Percentiles rank a stretch among this genome's conserved stretches.
Conservation (phyloP, 1,284 basidiomycete species). For the Boletus holoroseus region DNA sequence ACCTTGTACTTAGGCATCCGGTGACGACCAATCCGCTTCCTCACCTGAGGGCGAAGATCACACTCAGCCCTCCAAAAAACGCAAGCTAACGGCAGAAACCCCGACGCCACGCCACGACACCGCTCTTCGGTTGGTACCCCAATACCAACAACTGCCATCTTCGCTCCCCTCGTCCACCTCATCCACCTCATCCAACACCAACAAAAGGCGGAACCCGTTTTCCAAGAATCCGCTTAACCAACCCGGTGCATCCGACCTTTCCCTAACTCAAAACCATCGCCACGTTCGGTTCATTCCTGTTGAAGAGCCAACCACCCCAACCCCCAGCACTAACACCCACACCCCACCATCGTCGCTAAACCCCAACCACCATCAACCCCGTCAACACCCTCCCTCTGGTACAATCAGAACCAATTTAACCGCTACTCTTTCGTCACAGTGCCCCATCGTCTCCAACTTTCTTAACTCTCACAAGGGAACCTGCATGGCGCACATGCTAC, state of each 20-base stretch:
- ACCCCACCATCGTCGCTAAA: not conserved
- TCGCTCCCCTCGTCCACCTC: too few species aligned
- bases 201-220: not conserved
- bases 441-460: not conserved
- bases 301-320: not conserved
- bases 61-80: not conserved
- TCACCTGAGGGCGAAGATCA: not conserved
- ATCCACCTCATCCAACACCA: not conserved
- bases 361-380: not conserved
- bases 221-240: not conserved
- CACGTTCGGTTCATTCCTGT: not conserved
- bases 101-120: not conserved
- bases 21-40: not conserved
- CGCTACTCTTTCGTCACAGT: not conserved
- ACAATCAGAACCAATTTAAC: not conserved
- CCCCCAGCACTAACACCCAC: not conserved
- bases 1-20: not conserved
- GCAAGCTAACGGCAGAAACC: not conserved
- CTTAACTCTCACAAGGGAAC: not conserved
- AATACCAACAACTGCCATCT: not conserved
- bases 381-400: not conserved
- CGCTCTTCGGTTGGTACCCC: too few species aligned
- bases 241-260: not conserved
- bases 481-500: not conserved
- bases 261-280: not conserved